These are phyloP conservation scores for Ceratocystis diversiconidia DNA, from an alignment of 2,329 filamentous ascomycete genomes.

Conservation along the genomic window DNA sequence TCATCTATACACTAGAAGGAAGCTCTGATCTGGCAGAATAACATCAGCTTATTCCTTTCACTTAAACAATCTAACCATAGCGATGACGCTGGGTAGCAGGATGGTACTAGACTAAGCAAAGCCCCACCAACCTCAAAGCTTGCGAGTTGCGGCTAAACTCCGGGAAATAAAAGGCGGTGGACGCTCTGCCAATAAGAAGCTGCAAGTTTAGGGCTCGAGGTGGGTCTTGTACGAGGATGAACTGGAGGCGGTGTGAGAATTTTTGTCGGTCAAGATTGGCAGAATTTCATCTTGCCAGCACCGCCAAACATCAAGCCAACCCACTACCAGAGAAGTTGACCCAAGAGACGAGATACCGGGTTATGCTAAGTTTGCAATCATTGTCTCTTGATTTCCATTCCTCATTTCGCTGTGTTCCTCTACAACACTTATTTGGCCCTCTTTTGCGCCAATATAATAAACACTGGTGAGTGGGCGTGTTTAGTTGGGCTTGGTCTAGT, in stretches of 20 bases:
- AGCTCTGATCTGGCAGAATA: constrained; percentile 15
- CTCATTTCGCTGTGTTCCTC: neutral
- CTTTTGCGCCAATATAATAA: neutral
- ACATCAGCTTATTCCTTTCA: neutral
- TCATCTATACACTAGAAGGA: neutral
- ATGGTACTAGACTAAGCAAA: neutral
- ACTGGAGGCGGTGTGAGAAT: constrained; percentile 29
- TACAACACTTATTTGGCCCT: neutral
- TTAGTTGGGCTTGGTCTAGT: neutral
- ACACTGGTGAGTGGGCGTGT: neutral
- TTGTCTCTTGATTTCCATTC: neutral
- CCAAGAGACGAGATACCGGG: neutral
- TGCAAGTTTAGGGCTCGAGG: neutral
- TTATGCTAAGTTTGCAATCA: neutral
- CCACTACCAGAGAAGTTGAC: neutral
- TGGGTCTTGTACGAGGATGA: constrained; percentile 2
- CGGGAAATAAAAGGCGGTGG: constrained; percentile 16
- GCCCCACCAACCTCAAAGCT: constrained; percentile 8
- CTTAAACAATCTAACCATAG: neutral
- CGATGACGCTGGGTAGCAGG: constrained; percentile 3
- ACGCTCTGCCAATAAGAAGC: constrained; percentile 8
- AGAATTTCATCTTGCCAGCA: constrained; percentile 24
- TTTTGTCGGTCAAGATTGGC: constrained; percentile 30
- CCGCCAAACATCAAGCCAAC: constrained; percentile 5
- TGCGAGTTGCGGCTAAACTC: constrained; percentile 10